Evolutionary conservation across 1,284 basidiomycete species (phyloP).

Genomic region (Tilletia caries): DNA sequence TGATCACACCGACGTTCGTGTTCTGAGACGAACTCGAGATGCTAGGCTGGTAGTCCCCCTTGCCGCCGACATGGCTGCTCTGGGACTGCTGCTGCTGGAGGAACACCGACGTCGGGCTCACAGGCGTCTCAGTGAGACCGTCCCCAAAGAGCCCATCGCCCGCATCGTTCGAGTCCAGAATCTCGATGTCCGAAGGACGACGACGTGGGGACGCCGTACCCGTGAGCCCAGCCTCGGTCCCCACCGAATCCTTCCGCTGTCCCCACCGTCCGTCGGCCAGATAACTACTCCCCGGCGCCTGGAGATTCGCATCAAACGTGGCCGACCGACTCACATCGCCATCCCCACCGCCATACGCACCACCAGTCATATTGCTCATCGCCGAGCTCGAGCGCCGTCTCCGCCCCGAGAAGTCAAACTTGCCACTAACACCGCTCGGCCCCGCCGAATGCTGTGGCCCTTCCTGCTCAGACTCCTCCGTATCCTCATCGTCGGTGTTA

Average conservation of each 20-base stretch:
- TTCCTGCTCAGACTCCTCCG: slow-evolving; percentile 26
- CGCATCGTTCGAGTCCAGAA: background rate
- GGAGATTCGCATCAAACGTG: background rate
- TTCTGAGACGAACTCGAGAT: background rate
- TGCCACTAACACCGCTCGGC: background rate
- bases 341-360: slow-evolving; percentile 1
- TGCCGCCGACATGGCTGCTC: background rate
- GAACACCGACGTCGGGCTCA: slow-evolving; percentile 3
- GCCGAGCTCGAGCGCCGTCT: slow-evolving; percentile 3
- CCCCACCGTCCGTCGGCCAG: background rate
- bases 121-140: background rate
- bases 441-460: background rate
- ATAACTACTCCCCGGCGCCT: background rate
- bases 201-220: background rate
- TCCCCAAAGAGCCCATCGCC: background rate
- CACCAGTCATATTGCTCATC: background rate
- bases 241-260: slow-evolving; percentile 5
- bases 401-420: slow-evolving; percentile 2
- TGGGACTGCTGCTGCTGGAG: slow-evolving; percentile 7
- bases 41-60: background rate
- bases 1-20: background rate
- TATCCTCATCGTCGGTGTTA: slow-evolving; percentile 36
- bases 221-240: background rate
- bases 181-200: slow-evolving; percentile 11
- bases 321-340: background rate